Base-by-base conservation (phyloP, 192 early-diverging fungal genomes). In the Backusella morwellensis region DNA sequence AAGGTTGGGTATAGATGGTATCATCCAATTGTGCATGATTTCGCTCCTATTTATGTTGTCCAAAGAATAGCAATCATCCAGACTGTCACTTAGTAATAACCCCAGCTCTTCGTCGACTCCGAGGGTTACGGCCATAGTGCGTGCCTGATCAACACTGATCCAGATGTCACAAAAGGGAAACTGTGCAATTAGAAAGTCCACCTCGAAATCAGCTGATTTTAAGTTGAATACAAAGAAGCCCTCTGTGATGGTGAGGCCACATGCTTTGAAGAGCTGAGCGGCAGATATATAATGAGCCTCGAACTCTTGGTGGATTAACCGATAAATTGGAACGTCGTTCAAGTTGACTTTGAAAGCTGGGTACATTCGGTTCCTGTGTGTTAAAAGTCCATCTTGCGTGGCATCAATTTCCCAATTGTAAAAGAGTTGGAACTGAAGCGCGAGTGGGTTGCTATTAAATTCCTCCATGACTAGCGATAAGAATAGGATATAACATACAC, bases 81-180 rank as follows among this genome's bases (percentile, higher is more conserved):
- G 42, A 8, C n/a, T 42, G 2, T 66, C 26, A 0, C 7, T 32
- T 26, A 79, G 26, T 41, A 79, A 26, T 14, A 68, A 15, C 0
- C 19, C 69, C 12, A 82, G 35, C 40, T 78, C 54, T 36, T 66
- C 67, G 21, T 75, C 70, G 0, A 82, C 77, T 6, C 77, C 80
- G 7, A 82, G 36, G 9, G 56, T 67, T 23, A 67, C 0, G 0
- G 80, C 80, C 74, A 82, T 82, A 4, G 23, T n/a, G 2, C 80
- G 34, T 5, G 80, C 80, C 14, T 54, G 47, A 54, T 77, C 35
- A 14, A 75, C 35, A 59, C 68, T 75, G 23, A 82, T 70, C 80
- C 80, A 82, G 8, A 82, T 41, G 52, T 82, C 80, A 4, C 74
- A 68, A 72, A 75, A 82, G 6, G 80, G 80, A 52, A 82, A 82